Conservation (phyloP, 345 rosid species). For the Brassica rapa region DNA sequence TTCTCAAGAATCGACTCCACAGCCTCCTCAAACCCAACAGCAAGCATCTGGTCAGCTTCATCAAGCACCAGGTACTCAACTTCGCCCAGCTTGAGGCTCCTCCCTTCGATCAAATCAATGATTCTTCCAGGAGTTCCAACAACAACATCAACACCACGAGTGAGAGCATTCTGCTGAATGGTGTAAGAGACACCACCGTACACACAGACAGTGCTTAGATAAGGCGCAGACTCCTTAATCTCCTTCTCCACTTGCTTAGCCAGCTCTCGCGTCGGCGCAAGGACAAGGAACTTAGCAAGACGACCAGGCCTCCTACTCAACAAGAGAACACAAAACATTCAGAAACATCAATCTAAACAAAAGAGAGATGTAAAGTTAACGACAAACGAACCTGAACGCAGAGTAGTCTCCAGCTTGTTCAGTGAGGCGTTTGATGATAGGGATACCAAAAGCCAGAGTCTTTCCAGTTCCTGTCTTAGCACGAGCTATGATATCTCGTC, state of each 20-base stretch:
- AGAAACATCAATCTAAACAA: neutral
- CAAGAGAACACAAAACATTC: conserved; percentile 3
- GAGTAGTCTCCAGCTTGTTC: conserved; percentile 52
- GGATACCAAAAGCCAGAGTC: conserved; percentile 96
- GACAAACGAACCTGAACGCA: conserved; percentile 49
- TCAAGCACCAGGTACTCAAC: conserved; percentile 94
- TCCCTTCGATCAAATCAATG: conserved; percentile 77
- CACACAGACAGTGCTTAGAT: conserved; percentile 79
- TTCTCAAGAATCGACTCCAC: conserved; percentile 60
- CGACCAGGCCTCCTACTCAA: conserved; percentile 61
- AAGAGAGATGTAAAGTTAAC: neutral
- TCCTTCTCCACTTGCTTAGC: conserved; percentile 98
- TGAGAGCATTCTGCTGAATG: conserved; percentile 74
- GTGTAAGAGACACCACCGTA: conserved; percentile 95
- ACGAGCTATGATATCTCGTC: conserved; percentile 90
- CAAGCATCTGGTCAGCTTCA: conserved; percentile 41
- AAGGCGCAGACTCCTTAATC: conserved; percentile 88
- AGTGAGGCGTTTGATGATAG: conserved; percentile 78
- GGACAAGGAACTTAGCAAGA: conserved; percentile 75
- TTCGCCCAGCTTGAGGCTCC: conserved; percentile 80
- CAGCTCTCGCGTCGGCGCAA: conserved; percentile 89
- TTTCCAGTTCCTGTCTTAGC: conserved; percentile 99
- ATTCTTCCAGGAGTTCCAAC: conserved; percentile 98
- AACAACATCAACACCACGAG: conserved; percentile 94
- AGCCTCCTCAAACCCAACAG: conserved; percentile 2